Evolutionary conservation across 169 alveolate species (phyloP).

Genomic region (Miamiensis avidus): DNA sequence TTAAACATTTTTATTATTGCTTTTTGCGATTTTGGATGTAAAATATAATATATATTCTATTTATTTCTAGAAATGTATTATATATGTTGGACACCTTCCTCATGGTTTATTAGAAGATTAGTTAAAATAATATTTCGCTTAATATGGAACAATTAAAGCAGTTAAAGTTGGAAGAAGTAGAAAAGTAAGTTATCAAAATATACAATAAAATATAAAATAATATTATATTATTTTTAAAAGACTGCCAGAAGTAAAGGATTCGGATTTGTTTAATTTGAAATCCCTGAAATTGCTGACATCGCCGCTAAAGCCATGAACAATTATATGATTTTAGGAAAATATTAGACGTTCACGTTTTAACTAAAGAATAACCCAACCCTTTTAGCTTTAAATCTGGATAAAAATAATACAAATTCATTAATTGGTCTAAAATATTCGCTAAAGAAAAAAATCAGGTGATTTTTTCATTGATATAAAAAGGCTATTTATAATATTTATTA

Average conservation of each 20-base stretch:
- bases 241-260: slow-evolving; percentile 76
- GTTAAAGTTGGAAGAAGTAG: slow-evolving; percentile 54
- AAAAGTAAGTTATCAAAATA: no score
- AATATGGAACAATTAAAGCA: slow-evolving; percentile 63
- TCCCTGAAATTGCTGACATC: slow-evolving; percentile 57
- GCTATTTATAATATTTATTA: background rate
- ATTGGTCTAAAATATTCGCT: slow-evolving; percentile 15
- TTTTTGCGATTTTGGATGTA: no score
- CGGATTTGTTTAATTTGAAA: slow-evolving; percentile 69
- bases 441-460: slow-evolving; percentile 15
- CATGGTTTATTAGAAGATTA: slow-evolving; percentile 69
- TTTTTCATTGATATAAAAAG: no score
- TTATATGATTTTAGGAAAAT: slow-evolving; percentile 58
- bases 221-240: background rate
- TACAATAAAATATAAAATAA: slow-evolving; percentile 1
- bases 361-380: slow-evolving; percentile 48
- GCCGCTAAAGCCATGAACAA: slow-evolving; percentile 72
- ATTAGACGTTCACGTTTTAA: slow-evolving; percentile 55
- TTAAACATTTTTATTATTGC: background rate
- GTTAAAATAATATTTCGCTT: slow-evolving; percentile 63
- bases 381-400: slow-evolving; percentile 62
- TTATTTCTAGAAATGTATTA: slow-evolving; percentile 34
- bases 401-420: slow-evolving; percentile 28
- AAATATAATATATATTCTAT: no score
- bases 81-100: slow-evolving; percentile 77